phyloP scores from a whole-genome alignment of 2,329 filamentous ascomycete genomes.

The Didymella sp. region DNA sequence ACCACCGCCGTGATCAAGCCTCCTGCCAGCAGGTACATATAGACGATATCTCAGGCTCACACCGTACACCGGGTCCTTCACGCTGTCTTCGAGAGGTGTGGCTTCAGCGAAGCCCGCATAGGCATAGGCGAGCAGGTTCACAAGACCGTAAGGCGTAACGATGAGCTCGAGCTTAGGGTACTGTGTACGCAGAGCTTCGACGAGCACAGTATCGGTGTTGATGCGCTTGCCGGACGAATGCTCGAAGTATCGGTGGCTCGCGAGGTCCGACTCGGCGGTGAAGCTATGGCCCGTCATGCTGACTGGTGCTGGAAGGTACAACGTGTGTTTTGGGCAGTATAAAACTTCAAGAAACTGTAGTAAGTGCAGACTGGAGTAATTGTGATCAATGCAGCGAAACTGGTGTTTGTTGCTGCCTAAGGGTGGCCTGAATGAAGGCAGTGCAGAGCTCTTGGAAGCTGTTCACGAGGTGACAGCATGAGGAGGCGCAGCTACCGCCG shows the following conservation, averaged over 20 bases:
- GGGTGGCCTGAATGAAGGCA: conserved; percentile 18
- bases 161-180: conserved; percentile 56
- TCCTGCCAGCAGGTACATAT: conserved; percentile 50
- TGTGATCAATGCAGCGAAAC: background rate
- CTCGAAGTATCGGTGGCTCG: conserved; percentile 52
- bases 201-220: conserved; percentile 54
- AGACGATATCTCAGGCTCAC: conserved; percentile 45
- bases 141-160: conserved; percentile 43
- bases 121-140: conserved; percentile 54
- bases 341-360: conserved; percentile 2
- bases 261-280: conserved; percentile 45
- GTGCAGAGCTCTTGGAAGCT: conserved; percentile 16
- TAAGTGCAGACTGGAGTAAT: background rate
- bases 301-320: conserved; percentile 2
- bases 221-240: conserved; percentile 54
- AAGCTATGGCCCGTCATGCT: conserved; percentile 40
- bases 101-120: conserved; percentile 51
- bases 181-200: conserved; percentile 54
- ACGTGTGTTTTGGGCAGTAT: background rate
- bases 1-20: conserved; percentile 49
- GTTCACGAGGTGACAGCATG: conserved; percentile 11
- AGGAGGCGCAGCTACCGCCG: conserved; percentile 15
- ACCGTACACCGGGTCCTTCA: conserved; percentile 47
- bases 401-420: conserved; percentile 11
- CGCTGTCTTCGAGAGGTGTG: conserved; percentile 52